Evolutionary conservation across 2,329 filamentous ascomycete species (phyloP), one percentile per base, ranked within the genome.

Genomic region (Aspergillus hortae): DNA sequence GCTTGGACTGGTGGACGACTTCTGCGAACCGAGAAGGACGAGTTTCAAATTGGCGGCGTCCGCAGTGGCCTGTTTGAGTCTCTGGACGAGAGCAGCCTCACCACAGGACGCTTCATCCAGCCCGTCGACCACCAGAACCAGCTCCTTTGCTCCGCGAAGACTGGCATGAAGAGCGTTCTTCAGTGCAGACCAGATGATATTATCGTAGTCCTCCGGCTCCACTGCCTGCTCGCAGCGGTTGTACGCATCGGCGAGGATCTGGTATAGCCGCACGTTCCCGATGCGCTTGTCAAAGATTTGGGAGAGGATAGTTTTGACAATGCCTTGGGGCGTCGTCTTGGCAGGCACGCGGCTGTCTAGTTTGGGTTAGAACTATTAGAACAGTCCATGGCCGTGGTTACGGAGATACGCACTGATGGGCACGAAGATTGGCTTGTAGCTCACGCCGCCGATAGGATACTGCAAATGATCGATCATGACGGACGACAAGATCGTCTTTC

Each of bases 401-500:
- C 14, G 7, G 3, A 19, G 3, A 11, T 1, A 59, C 63, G 57
- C 48, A 67, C 65, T 71, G 21, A 73, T 72, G 1, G 71, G 67
- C 19, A 73, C 58, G 44, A 68, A 71, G 3, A 74, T 48, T 3
- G 67, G 58, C 17, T 66, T 67, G 51, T 72, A 72, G 12, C 55
- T 55, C 1, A 67, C 60, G 3, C 70, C 69, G 9, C 63, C 65
- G 32, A 73, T 67, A 4, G 68, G 62, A 41, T 71, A 63, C 52
- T 74, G 71, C 17, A 74, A 59, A 48, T 67, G 64, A 40, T 74
- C 72, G 9, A 68, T 61, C 44, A 74, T 70, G 7, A 74, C 70
- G 0, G 69, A 69, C 6, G 72, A 65, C 19, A 72, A 47, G 2
- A 74, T 64, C 2, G 68, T 68, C 59, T 73, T 74, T 27, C 72